Percentiles rank a stretch among this genome's conserved stretches.
These are phyloP conservation scores for Chenopodium quinoa DNA, from an alignment of 148 eudicot species.

Conservation along the genomic window DNA sequence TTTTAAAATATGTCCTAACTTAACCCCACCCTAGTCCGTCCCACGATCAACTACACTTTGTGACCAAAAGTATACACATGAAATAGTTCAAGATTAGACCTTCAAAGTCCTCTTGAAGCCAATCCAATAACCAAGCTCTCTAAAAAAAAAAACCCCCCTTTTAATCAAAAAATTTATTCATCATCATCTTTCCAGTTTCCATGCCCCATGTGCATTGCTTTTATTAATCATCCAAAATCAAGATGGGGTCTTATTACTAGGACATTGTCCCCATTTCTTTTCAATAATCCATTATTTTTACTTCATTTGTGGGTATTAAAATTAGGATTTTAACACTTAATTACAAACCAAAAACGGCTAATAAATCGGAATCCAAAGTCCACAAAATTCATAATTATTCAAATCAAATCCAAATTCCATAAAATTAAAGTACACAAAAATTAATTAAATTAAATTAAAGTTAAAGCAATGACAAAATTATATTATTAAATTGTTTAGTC, in stretches of 20 bases:
- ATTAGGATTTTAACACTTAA: neutral
- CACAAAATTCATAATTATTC: neutral
- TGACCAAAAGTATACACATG: too few species aligned
- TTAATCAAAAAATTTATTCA: neutral
- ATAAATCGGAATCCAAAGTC: conserved; percentile 10
- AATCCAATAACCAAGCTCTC: neutral
- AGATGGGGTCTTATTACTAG: conserved; percentile 13
- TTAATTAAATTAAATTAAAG: neutral
- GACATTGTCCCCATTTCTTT: conserved; percentile 13
- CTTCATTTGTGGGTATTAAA: neutral
- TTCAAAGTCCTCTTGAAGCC: neutral
- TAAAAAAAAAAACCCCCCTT: neutral
- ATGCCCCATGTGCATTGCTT: conserved; percentile 15
- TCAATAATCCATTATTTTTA: neutral
- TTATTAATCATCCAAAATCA: conserved; percentile 16
- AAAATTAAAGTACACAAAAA: neutral
- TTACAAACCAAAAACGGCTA: neutral
- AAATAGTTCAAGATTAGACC: neutral
- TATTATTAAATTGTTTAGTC: neutral
- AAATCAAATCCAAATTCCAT: neutral
- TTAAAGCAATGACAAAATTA: neutral
- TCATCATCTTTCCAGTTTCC: neutral
- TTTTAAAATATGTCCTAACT: too few species aligned
- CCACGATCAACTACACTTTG: too few species aligned
- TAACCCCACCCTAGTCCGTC: too few species aligned